Base-by-base conservation (phyloP, 257 asterid genomes). In the Solanum sparsipilum region DNA sequence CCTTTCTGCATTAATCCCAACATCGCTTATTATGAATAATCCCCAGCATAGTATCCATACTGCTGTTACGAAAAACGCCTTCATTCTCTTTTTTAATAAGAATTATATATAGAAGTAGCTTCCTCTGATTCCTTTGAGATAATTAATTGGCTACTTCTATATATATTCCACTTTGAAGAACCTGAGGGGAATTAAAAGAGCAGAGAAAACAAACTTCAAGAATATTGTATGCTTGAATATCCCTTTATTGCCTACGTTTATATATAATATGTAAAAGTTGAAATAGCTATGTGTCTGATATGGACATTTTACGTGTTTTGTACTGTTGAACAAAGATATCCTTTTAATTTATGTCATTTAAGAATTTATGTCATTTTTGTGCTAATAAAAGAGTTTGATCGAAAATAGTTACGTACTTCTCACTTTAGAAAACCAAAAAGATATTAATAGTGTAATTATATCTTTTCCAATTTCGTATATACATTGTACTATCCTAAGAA, bases 31-130 rank as follows among this genome's bases (percentile, higher is more conserved):
- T 12, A 84, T 73, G 21, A 90, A 71, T 76, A 90, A 38, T 74
- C 71, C 86, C 86, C 91, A 88, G 87, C 88, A 90, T 6, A 86
- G 52, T 21, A 85, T 71, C 90, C 91, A 91, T 81, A 83, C 82
- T 60, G 58, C 27, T 13, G 87, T 34, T 21, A 39, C 18, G 29
- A 58, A 9, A 29, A 83, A 60, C 4, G 87, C 63, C 48, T 70
- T 87, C 36, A 70, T 35, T 87, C 52, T 90, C 25, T 34, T 36
- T 84, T 83, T 76, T 44, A 84, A 20, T 20, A 58, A 58, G 67
- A 7, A 20, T 1, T 58, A 58, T 58, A 20, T 58, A 58, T 68
- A 68, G 75, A 10, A 79, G 83, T 44, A 27, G 85, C 85, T 46
- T 76, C 38, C 65, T 27, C 25, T 44, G 36, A 7, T 41, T 44